These are phyloP conservation scores for Diaporthe longicolla DNA, from an alignment of 2,329 filamentous ascomycete species.

Conservation along the genomic window DNA sequence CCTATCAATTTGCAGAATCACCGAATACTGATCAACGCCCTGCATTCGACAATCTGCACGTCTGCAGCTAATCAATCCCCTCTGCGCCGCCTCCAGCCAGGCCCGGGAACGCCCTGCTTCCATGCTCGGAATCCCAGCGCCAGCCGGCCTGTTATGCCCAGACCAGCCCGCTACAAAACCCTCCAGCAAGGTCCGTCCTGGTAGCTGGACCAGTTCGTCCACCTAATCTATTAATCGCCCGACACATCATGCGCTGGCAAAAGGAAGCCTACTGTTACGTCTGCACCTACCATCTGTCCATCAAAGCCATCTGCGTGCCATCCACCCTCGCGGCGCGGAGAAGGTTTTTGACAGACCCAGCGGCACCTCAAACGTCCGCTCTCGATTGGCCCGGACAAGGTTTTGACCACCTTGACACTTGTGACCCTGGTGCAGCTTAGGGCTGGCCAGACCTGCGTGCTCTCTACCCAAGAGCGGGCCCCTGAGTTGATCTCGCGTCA, in stretches of 20 bases:
- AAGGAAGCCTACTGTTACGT: constrained; percentile 9
- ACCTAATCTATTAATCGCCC: constrained; percentile 16
- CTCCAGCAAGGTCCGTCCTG: constrained; percentile 37
- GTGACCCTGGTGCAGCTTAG: constrained; percentile 33
- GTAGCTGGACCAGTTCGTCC: constrained; percentile 16
- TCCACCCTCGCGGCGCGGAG: constrained; percentile 11
- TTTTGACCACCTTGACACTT: constrained; percentile 28
- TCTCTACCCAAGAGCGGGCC: constrained; percentile 1
- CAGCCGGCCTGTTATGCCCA: not conserved
- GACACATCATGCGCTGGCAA: constrained; percentile 39
- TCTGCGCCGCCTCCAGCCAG: constrained; percentile 27
- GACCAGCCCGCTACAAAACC: not conserved
- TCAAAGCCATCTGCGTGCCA: not conserved
- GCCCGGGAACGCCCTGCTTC: constrained; percentile 32
- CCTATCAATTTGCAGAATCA: constrained; percentile 46
- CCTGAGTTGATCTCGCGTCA: constrained; percentile 26
- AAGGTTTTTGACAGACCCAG: constrained; percentile 30
- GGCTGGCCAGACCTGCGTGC: constrained; percentile 18
- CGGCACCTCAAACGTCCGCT: constrained; percentile 19
- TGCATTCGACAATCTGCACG: constrained; percentile 33
- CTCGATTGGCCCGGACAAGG: constrained; percentile 30
- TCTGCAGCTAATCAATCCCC: constrained; percentile 33
- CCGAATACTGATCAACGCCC: constrained; percentile 35
- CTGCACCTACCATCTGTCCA: not conserved
- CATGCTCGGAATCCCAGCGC: constrained; percentile 9